phyloP scores from a whole-genome alignment of 768 basidiomycete species.

The Mycena latifolia region DNA sequence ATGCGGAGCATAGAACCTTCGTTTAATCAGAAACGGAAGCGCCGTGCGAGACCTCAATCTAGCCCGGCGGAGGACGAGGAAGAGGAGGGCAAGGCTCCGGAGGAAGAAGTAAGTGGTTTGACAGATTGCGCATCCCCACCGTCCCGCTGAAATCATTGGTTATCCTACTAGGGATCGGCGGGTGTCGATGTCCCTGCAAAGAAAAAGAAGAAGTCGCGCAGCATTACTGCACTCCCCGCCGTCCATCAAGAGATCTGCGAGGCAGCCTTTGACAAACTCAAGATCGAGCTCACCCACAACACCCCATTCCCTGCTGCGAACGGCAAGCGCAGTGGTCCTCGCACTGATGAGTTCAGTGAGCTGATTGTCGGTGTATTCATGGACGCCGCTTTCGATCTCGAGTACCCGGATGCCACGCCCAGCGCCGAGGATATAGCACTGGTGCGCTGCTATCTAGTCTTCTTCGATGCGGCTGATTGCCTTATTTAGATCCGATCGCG shows the following conservation, averaged over 20 bases:
- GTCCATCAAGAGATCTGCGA: slow-evolving; percentile 4
- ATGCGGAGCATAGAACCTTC: no score
- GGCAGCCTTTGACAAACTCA: not conserved
- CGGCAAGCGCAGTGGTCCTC: not conserved
- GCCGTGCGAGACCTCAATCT: no score
- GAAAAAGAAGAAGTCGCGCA: slow-evolving; percentile 3
- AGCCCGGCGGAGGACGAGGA: no score
- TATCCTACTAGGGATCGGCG: no score
- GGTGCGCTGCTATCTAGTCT: not conserved
- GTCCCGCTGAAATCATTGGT: no score
- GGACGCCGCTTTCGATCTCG: not conserved
- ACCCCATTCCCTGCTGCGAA: not conserved
- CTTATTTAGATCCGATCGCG: slow-evolving; percentile 8
- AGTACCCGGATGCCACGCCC: not conserved
- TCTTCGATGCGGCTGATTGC: not conserved
- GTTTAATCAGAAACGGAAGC: no score
- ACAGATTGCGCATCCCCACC: no score
- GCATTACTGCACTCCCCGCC: not conserved
- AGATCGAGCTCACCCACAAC: not conserved
- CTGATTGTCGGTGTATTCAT: not conserved
- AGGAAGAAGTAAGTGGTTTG: no score
- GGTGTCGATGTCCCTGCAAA: not conserved
- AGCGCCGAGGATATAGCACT: not conserved
- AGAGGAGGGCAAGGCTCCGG: no score
- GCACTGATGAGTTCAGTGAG: not conserved